Evolutionary conservation across 176 grass and related monocot genomes (phyloP).

Genomic region (Hyparrhenia diplandra): DNA sequence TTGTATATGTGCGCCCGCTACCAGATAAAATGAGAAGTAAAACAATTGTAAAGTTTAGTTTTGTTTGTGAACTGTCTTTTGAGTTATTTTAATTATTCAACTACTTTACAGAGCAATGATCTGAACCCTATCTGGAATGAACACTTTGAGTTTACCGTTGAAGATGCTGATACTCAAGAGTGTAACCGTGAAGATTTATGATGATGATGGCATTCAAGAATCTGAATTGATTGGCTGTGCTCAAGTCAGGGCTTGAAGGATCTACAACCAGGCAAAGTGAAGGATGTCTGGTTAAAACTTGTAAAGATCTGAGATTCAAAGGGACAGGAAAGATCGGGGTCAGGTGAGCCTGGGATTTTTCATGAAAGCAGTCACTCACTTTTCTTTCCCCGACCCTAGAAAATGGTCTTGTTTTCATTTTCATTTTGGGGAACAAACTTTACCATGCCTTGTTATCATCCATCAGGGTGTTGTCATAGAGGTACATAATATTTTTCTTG

Average conservation of each 20-base stretch:
- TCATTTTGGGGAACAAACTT: neutral
- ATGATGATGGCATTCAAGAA: constrained; percentile 92
- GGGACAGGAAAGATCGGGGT: constrained; percentile 87
- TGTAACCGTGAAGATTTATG: constrained; percentile 85
- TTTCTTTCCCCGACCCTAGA: neutral
- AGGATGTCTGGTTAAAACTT: constrained; percentile 95
- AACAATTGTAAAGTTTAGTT: constrained; percentile 78
- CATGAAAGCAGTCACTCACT: neutral
- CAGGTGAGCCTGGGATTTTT: constrained; percentile 59
- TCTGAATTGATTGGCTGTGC: constrained; percentile 92
- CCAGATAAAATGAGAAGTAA: constrained; percentile 93
- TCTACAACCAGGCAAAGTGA: constrained; percentile 87
- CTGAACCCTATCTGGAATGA: constrained; percentile 97
- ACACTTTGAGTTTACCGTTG: constrained; percentile 90
- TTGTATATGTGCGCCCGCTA: constrained; percentile 71
- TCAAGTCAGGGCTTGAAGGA: constrained; percentile 71
- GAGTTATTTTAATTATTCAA: neutral
- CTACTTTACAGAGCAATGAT: constrained; percentile 70
- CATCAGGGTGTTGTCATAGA: no score
- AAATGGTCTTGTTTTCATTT: neutral
- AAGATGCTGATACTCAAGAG: constrained; percentile 75
- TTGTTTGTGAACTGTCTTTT: neutral
- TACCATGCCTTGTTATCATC: neutral
- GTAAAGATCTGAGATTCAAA: constrained; percentile 98
- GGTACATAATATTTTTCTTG: neutral